Evolutionary conservation across 202 grass and related monocot genomes (phyloP), one percentile per base, ranked within the genome.

Genomic region (Bolboschoenoplectus hybrid): DNA sequence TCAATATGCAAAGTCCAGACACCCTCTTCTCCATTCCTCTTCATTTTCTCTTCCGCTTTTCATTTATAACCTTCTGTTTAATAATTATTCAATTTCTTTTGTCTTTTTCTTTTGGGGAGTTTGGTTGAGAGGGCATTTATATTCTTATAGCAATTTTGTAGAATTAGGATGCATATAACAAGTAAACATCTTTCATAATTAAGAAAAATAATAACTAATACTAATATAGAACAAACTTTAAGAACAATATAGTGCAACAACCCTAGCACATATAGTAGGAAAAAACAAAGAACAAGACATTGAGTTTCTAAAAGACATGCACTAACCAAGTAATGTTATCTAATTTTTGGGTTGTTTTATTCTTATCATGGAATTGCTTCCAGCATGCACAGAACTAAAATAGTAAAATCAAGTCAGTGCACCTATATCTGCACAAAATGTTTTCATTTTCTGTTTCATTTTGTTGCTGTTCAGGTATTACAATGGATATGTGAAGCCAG

Each of bases 51-150:
- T 74, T 74, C 9, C 1, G 9, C 4, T 73, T 26, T 9, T 1
- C 8, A 6, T 74, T 7, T 35, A 34, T 52, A 52, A 49, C 9
- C 3, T 74, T 50, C 5, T 49, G n/a, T 74, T 75, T 76, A 19
- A 6, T 36, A 35, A 53, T 76, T 76, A 16, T 53, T 76, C 53
- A 53, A 69, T 36, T 75, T 75, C 19, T 75, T 75, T 52, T 20
- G n/a, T 26, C 5, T 3, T 10, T 64, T 64, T 11, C 2, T 14
- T 64, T 11, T 19, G 57, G 57, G 57, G 57, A n/a, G 9, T 39
- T 67, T 9, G 34, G 64, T 12, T 6, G 64, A 9, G 9, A 11
- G 61, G 17, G 3, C 14, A 67, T 67, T 39, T 67, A 9, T 67
- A 67, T 67, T 67, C 35, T 67, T 60, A 60, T 2, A n/a, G 14